Conservation (phyloP, 805 yeast genomes). For the Cyberlindnera lachancei region DNA sequence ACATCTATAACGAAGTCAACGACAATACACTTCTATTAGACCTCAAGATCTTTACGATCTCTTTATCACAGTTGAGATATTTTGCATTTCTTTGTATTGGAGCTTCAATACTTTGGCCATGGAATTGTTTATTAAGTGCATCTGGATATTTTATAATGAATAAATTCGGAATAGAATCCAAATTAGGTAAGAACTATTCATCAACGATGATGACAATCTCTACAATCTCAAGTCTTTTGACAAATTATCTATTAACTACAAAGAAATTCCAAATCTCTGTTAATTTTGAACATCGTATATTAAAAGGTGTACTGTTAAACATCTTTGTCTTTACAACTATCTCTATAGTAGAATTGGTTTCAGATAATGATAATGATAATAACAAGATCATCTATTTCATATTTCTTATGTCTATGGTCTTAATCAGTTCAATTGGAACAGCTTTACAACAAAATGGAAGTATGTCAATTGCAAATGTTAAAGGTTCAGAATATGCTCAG, state of each 20-base stretch:
- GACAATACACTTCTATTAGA: neutral
- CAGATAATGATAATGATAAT: constrained; percentile 14
- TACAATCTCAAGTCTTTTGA: constrained; percentile 56
- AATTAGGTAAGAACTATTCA: constrained; percentile 52
- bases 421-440: constrained; percentile 64
- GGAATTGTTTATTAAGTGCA: constrained; percentile 89
- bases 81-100: constrained; percentile 41
- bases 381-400: constrained; percentile 28
- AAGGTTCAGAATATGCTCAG: constrained; percentile 75
- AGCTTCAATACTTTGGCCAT: constrained; percentile 85
- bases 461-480: constrained; percentile 75
- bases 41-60: neutral
- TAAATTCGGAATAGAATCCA: constrained; percentile 45
- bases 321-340: constrained; percentile 41
- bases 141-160: constrained; percentile 64
- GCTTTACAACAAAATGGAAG: constrained; percentile 85
- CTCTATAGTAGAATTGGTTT: constrained; percentile 17
- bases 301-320: constrained; percentile 53
- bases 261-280: constrained; percentile 58
- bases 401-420: constrained; percentile 54
- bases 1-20: no score
- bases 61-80: constrained; percentile 6
- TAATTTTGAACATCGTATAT: constrained; percentile 49
- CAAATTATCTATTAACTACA: constrained; percentile 56
- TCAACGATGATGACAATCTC: constrained; percentile 86